Percentiles rank a stretch among this genome's conserved stretches.
These are phyloP conservation scores for Phytopythium aichiense DNA, from an alignment of 352 stramenopile species.

Conservation along the genomic window DNA sequence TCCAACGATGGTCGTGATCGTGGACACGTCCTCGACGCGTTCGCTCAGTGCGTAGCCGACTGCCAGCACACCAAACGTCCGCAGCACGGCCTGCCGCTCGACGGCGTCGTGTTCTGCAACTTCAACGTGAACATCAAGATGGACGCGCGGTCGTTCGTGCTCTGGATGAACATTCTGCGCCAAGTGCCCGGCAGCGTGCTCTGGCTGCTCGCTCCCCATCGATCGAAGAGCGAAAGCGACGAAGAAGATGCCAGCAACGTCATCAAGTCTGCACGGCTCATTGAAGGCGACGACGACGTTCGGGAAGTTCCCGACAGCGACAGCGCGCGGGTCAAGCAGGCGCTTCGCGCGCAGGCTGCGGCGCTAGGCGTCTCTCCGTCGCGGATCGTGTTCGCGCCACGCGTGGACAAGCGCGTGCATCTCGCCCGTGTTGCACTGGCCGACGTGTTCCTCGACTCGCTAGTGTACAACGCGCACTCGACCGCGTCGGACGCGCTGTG, in stretches of 20 bases:
- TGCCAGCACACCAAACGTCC: conserved; percentile 20
- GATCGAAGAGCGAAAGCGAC: conserved; percentile 11
- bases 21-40: background rate
- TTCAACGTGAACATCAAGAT: conserved; percentile 96
- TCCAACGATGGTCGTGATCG: background rate
- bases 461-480: conserved; percentile 95
- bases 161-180: conserved; percentile 88
- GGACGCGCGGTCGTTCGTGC: conserved; percentile 79
- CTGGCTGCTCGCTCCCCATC: conserved; percentile 70
- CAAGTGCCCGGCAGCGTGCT: conserved; percentile 82
- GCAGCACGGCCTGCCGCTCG: conserved; percentile 21
- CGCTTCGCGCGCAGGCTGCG: conserved; percentile 52
- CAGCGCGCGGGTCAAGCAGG: conserved; percentile 8
- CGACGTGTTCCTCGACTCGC: conserved; percentile 95
- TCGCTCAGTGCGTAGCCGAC: background rate
- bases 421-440: conserved; percentile 69
- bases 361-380: conserved; percentile 51
- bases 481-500: conserved; percentile 90
- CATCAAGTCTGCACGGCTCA: background rate
- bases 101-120: conserved; percentile 79
- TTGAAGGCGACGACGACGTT: background rate
- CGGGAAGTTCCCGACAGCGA: background rate
- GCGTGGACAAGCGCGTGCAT: conserved; percentile 64
- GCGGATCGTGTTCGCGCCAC: conserved; percentile 71
- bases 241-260: background rate